Base-by-base conservation (phyloP, 495 filamentous ascomycete genomes). In the Pyrenula massariospora region DNA sequence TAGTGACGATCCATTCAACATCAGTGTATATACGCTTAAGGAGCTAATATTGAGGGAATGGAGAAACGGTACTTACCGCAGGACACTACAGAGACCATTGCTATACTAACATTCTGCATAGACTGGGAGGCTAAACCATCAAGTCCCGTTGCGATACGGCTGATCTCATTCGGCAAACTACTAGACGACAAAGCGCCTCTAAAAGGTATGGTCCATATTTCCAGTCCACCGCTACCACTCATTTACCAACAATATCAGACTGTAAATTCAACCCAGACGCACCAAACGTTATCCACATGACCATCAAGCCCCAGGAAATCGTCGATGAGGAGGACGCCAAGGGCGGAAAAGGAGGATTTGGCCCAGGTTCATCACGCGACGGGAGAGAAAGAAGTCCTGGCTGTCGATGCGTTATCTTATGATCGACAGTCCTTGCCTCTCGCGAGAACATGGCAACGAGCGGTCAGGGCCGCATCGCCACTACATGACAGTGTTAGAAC, bases 221-320 rank as follows among this genome's bases (percentile, higher is more conserved):
- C 31, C 31, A 42, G n/a, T n/a, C n/a, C n/a, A n/a, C n/a, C n/a
- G n/a, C n/a, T n/a, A n/a, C n/a, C n/a, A n/a, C n/a, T n/a, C n/a
- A n/a, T n/a, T n/a, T n/a, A n/a, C n/a, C n/a, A n/a, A n/a, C n/a
- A n/a, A n/a, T n/a, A n/a, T 19, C 62, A 95, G 91, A 94, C 53
- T 92, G 87, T 62, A 83, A 81, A 52, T 91, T 96, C 63, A 85
- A 77, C 58, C 68, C 75, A 23, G 86, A 85, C 52, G 74, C 86
- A 22, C 74, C 76, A 5, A 94, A 94, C 62, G 88, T 95, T 54
- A 83, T 96, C 12, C 91, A 96, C 71, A 95, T 96, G 91, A 93
- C 88, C 21, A 80, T 96, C 56, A 86, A 87, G 62, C 91, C 91
- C 1, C 85, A 90, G 68, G 91, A 96, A 59, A 75, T 93, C 57